Base-by-base conservation (phyloP, 345 rosid species). In the Physaria fendleri region DNA sequence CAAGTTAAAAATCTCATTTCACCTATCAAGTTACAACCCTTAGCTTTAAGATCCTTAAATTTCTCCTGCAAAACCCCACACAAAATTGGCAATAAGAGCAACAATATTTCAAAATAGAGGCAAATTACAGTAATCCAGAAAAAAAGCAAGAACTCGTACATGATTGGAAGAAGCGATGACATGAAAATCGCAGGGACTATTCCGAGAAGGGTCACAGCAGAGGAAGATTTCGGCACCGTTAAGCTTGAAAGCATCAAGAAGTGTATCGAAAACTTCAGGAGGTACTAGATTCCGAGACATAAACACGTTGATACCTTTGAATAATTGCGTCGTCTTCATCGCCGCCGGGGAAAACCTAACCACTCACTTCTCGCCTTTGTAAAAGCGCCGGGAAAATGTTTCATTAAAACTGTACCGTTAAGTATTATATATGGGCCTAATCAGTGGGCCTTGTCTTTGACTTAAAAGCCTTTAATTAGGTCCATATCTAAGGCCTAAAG, bases 131-230 rank as follows among this genome's bases (percentile, higher is more conserved):
- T 3, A 4, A 17, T 1, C 2, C 0, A n/a, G 11, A 23, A 56
- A 11, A 11, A 32, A 44, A 21, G 3, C 5, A 8, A 5, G 6
- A 33, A 12, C 2, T 9, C 54, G 34, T 22, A 89, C 97, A 52
- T 87, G 97, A 35, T 79, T 79, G 23, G 82, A 66, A 73, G 92
- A 93, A 43, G 91, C 74, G 65, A 93, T 89, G 68, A 93, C 76
- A 66, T 93, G 97, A 74, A 73, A 87, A 63, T 93, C 95, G 64
- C 42, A 62, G 58, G 84, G 71, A 37, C 81, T 82, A n/a, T 50
- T 85, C 37, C 95, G 82, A 33, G 97, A 85, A 11, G 95, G 94
- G 72, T 93, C 92, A 78, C 97, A 83, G 66, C 99, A 93, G 75
- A 82, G 89, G 70, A 87, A 71, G 53, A 93, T 80, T 21, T 87